phyloP scores from a whole-genome alignment of 805 yeast species.

The Kuraishia hungarica region DNA sequence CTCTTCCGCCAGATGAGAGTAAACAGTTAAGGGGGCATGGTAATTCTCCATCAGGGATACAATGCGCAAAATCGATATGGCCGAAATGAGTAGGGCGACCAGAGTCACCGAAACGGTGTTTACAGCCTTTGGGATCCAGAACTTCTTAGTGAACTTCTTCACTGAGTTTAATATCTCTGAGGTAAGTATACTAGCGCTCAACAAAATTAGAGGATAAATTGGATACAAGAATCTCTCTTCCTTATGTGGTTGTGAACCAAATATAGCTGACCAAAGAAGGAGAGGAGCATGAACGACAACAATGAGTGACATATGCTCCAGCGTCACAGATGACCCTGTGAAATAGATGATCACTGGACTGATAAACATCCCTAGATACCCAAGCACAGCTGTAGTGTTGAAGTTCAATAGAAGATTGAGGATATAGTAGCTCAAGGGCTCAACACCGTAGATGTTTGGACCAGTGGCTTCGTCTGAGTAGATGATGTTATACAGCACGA shows the following conservation, averaged over 20 bases:
- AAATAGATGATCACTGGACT: conserved; percentile 15
- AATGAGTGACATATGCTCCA: conserved; percentile 6
- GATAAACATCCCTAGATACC: conserved; percentile 27
- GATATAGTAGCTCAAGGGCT: conserved; percentile 66
- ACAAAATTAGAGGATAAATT: conserved; percentile 58
- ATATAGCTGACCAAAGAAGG: conserved; percentile 57
- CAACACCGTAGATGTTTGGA: conserved; percentile 86
- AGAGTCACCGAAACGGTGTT: not conserved
- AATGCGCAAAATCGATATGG: conserved; percentile 41
- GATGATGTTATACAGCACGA: conserved; percentile 74
- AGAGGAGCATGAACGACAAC: conserved; percentile 38
- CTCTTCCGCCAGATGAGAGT: conserved; percentile 29
- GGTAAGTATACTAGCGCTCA: conserved; percentile 51
- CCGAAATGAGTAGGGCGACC: conserved; percentile 9
- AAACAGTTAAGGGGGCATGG: conserved; percentile 61
- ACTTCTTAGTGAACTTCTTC: not conserved
- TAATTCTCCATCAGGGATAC: conserved; percentile 58
- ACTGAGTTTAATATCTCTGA: conserved; percentile 9
- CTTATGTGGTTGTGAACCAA: conserved; percentile 77
- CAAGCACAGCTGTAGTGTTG: conserved; percentile 42
- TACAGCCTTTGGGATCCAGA: not conserved
- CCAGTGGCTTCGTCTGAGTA: conserved; percentile 63
- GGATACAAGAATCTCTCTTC: conserved; percentile 91
- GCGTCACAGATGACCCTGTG: not conserved
- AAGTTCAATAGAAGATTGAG: conserved; percentile 68